phyloP scores from a whole-genome alignment of 257 asterid species.

The Misopates orontium region DNA sequence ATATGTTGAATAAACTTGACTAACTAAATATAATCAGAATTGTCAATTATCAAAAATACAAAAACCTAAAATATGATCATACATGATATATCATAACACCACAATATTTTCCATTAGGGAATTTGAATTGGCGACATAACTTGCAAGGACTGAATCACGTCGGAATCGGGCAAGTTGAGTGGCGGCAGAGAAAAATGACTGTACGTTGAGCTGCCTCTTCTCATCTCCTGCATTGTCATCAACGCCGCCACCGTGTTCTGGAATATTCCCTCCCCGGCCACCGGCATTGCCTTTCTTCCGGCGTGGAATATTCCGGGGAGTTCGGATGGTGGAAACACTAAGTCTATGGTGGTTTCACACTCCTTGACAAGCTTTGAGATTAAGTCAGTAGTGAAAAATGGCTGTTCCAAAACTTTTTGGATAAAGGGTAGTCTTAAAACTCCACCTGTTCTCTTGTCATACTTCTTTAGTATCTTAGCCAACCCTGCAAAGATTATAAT shows the following conservation, averaged over 20 bases:
- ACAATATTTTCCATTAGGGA: too few species aligned
- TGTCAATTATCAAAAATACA: too few species aligned
- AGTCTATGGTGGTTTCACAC: slow-evolving; percentile 75
- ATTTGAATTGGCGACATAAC: slow-evolving; percentile 62
- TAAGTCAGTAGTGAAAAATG: slow-evolving; percentile 79
- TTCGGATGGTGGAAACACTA: slow-evolving; percentile 53
- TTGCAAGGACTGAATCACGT: slow-evolving; percentile 57
- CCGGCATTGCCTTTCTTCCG: slow-evolving; percentile 26
- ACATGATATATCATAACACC: too few species aligned
- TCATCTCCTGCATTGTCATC: slow-evolving; percentile 76
- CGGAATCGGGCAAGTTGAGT: slow-evolving; percentile 65
- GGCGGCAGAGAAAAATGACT: slow-evolving; percentile 90
- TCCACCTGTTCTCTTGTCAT: slow-evolving; percentile 90
- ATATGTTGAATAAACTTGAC: too few species aligned
- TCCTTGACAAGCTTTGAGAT: slow-evolving; percentile 86
- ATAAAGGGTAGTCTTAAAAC: slow-evolving; percentile 67
- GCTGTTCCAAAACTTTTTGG: slow-evolving; percentile 72
- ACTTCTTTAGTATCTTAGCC: slow-evolving; percentile 85
- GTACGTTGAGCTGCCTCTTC: slow-evolving; percentile 89
- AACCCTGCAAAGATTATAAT: slow-evolving; percentile 56
- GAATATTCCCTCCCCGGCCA: slow-evolving; percentile 70
- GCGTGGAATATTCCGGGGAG: too few species aligned
- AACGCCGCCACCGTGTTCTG: slow-evolving; percentile 88
- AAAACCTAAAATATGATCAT: too few species aligned
- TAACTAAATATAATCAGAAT: too few species aligned